phyloP scores from a whole-genome alignment of 148 eudicot species.

The Bassia scoparia region DNA sequence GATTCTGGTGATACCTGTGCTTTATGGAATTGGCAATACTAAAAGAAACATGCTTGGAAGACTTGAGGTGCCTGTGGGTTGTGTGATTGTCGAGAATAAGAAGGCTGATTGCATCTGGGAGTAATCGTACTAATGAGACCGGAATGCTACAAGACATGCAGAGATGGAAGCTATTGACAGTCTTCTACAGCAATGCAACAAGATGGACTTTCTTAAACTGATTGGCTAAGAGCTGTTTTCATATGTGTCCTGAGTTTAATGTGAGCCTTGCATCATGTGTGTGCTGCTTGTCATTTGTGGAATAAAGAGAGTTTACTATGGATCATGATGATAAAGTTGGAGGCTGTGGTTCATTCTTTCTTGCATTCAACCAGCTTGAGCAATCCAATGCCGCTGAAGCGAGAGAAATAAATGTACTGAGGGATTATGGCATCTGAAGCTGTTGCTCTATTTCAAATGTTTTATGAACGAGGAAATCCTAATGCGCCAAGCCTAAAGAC shows the following conservation, averaged over 20 bases:
- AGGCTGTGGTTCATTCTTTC: conserved; percentile 90
- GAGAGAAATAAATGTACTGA: conserved; percentile 55
- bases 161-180: conserved; percentile 88
- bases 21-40: conserved; percentile 68
- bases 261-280: conserved; percentile 99
- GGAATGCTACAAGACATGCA: conserved; percentile 89
- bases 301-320: conserved; percentile 79
- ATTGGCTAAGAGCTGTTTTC: conserved; percentile 56
- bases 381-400: conserved; percentile 19
- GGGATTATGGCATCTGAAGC: conserved; percentile 86
- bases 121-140: conserved; percentile 75
- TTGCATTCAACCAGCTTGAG: conserved; percentile 43
- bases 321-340: conserved; percentile 89
- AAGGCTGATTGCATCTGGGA: conserved; percentile 67
- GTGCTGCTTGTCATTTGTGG: conserved; percentile 85
- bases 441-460: conserved; percentile 56
- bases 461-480: conserved; percentile 95
- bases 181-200: conserved; percentile 61
- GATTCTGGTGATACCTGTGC: conserved; percentile 17
- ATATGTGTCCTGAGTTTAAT: conserved; percentile 68
- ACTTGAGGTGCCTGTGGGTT: conserved; percentile 91
- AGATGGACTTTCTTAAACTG: conserved; percentile 46
- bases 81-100: conserved; percentile 62
- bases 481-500: conserved; percentile 83
- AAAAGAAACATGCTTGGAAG: conserved; percentile 68